phyloP scores from a whole-genome alignment of 129 eudicot genomes.

The Calendula officinalis region DNA sequence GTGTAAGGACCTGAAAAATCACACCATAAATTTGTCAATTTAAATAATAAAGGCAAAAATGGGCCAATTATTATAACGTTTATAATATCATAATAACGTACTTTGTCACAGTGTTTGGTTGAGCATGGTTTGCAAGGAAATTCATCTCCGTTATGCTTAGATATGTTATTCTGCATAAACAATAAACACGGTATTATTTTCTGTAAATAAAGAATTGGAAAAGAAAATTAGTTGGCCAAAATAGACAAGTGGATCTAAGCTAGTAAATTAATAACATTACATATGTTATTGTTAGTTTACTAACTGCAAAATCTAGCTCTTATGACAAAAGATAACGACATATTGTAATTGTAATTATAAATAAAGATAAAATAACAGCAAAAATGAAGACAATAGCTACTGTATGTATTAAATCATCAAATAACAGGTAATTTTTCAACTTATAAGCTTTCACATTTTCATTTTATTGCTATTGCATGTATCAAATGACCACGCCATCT shows the following conservation, averaged over 20 bases:
- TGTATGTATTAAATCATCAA: neutral
- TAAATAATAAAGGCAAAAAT: neutral
- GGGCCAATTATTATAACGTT: neutral
- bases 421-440: too few species aligned
- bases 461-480: too few species aligned
- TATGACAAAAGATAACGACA: neutral
- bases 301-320: slow-evolving; percentile 7
- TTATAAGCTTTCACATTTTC: too few species aligned
- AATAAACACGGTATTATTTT: slow-evolving; percentile 3
- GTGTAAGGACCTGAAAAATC: slow-evolving; percentile 23
- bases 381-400: neutral
- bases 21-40: slow-evolving; percentile 9
- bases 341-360: neutral
- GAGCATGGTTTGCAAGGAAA: slow-evolving; percentile 25
- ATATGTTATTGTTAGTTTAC: neutral
- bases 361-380: neutral
- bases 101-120: slow-evolving; percentile 19
- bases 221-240: neutral
- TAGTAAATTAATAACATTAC: neutral
- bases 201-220: neutral
- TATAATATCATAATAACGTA: slow-evolving; percentile 22
- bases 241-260: slow-evolving; percentile 23
- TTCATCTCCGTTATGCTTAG: slow-evolving; percentile 21
- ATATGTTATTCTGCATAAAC: slow-evolving; percentile 11
- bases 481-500: too few species aligned